Base-by-base conservation (phyloP, 225 moss, liverwort and hornwort genomes). In the Thuidium tamariscinum region DNA sequence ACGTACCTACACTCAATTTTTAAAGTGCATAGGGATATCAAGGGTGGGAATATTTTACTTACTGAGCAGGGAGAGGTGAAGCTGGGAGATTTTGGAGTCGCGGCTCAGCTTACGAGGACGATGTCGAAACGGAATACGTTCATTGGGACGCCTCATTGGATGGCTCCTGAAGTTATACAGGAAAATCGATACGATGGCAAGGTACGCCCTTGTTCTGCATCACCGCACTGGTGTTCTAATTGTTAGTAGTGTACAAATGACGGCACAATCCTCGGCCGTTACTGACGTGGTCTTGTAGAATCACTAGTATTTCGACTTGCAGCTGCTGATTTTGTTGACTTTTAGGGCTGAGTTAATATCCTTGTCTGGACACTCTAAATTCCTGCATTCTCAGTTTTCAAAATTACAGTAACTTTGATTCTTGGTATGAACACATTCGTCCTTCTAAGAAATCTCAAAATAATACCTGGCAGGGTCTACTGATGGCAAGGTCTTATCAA, bases 1-100 rank as follows among this genome's bases (percentile, higher is more conserved):
- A 95, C 93, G 54, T 99, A 99, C 69, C 79, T 99, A 86, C 99
- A 97, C 83, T 97, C 99, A 16, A 99, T 99, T 76, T 99, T 97
- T 76, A 99, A 99, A 86, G 99, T 99, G 54, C 99, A 99, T 41
- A 91, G 99, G 72, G 99, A 97, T 83, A 99, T 99, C 37, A 99
- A 99, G 83, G 97, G 99, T 14, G 99, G 99, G 37, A 99, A 99
- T 79, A 94, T 99, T 81, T 85, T 99, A 34, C 88, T 99, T 29
- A 99, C 97, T 37, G 99, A 99, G 90, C 99, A 99, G 89, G 99
- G 99, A 72, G 99, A 99, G 90, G 99, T 99, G 52, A 99, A 99
- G 93, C 95, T 99, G 39, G 99, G 99, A 64, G 99, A 99, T 85
- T 99, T 99, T 83, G 99, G 99, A 82, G 99, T 99, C 23, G 99